Percentiles rank a stretch among this genome's conserved stretches.
phyloP scores from a whole-genome alignment of 2,329 filamentous ascomycete genomes.

The Tolypocladium ophioglossoides region DNA sequence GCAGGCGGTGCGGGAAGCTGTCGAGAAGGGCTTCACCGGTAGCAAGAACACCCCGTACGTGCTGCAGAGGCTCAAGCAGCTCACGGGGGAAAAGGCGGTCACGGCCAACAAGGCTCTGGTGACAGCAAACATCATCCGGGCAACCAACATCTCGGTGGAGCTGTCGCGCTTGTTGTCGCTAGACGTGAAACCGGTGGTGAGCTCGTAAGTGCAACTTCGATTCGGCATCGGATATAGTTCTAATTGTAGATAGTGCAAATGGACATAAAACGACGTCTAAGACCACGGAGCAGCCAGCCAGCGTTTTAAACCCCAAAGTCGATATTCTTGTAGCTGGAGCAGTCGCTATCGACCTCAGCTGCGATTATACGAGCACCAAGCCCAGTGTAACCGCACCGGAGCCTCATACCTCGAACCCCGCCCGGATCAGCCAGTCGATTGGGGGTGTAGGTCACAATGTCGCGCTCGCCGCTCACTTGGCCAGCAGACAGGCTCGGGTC shows the following conservation, averaged over 20 bases:
- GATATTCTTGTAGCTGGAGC: constrained; percentile 87
- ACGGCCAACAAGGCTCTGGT: constrained; percentile 60
- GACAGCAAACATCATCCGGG: constrained; percentile 40
- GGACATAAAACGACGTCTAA: constrained; percentile 9
- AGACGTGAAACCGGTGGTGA: constrained; percentile 15
- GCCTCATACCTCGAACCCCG: constrained; percentile 76
- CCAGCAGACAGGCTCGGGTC: constrained; percentile 49
- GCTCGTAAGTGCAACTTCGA: constrained; percentile 25
- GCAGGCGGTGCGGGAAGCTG: constrained; percentile 54
- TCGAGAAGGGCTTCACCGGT: constrained; percentile 56
- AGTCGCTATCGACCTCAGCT: constrained; percentile 77
- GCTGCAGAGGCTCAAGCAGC: constrained; percentile 64
- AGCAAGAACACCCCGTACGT: constrained; percentile 79
- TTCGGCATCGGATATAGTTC: constrained; percentile 12
- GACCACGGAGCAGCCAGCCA: constrained; percentile 5
- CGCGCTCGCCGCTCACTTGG: constrained; percentile 67
- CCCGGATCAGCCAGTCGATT: constrained; percentile 68
- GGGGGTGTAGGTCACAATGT: constrained; percentile 93
- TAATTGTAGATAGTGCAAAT: constrained; percentile 25
- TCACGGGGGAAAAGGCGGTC: constrained; percentile 63
- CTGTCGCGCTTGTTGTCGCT: constrained; percentile 33
- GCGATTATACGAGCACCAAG: constrained; percentile 49
- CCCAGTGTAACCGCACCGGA: constrained; percentile 29
- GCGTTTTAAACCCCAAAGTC: constrained; percentile 18
- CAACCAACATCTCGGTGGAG: constrained; percentile 43